Evolutionary conservation across 768 basidiomycete species (phyloP).

Genomic region (Mycena capillaripes): DNA sequence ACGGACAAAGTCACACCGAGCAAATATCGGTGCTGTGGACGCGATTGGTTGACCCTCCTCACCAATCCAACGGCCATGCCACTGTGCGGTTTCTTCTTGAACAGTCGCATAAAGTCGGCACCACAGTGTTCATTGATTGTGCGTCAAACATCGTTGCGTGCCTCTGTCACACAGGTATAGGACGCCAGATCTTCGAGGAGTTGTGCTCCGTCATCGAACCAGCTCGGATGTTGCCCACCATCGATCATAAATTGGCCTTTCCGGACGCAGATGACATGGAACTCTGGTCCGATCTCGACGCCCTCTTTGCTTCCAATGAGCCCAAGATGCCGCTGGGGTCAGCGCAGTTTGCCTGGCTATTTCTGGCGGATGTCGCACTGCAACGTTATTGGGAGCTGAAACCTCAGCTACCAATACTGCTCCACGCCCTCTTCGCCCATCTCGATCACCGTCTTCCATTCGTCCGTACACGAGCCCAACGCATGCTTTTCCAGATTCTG

Average conservation of each 20-base stretch:
- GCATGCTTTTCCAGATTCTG: conserved; percentile 88
- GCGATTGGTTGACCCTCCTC: conserved; percentile 79
- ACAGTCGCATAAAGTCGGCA: conserved; percentile 89
- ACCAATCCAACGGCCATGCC: conserved; percentile 82
- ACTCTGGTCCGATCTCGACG: conserved; percentile 85
- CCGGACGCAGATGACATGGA: conserved; percentile 79
- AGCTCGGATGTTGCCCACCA: conserved; percentile 83
- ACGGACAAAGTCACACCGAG: conserved; percentile 80
- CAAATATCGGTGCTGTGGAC: conserved; percentile 87
- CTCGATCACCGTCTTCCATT: conserved; percentile 82
- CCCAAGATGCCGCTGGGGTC: conserved; percentile 81
- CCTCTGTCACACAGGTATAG: conserved; percentile 82
- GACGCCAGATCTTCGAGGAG: conserved; percentile 82
- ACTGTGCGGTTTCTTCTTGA: conserved; percentile 88
- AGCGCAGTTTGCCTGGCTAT: conserved; percentile 91
- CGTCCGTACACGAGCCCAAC: conserved; percentile 78
- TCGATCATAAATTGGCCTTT: conserved; percentile 77
- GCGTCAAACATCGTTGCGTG: conserved; percentile 88
- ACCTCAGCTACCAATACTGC: conserved; percentile 76
- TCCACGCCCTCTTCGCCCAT: conserved; percentile 87
- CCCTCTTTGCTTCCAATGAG: conserved; percentile 76
- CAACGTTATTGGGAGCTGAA: conserved; percentile 84
- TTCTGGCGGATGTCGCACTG: conserved; percentile 82
- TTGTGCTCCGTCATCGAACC: conserved; percentile 90
- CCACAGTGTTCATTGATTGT: conserved; percentile 80